A percentile compares a stretch with the other conserved stretches of the same genome.
These are phyloP conservation scores for Stygiomarasmius scandens DNA, from an alignment of 1,284 basidiomycete species.

Conservation along the genomic window DNA sequence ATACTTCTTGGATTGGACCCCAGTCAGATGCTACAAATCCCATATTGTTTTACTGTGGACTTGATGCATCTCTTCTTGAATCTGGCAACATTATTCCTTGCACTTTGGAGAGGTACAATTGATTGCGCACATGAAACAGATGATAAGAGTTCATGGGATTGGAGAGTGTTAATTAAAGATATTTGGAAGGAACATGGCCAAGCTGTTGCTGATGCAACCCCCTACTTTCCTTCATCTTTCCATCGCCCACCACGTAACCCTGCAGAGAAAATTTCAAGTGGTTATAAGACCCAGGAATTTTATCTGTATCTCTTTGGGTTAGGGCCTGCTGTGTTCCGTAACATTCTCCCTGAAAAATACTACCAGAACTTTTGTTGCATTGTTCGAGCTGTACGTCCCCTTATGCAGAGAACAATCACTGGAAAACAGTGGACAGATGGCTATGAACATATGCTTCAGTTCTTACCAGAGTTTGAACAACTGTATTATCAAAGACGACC, in stretches of 20 bases:
- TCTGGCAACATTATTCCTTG: slow-evolving; percentile 30
- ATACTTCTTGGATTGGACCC: slow-evolving; percentile 23
- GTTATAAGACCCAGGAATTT: slow-evolving; percentile 23
- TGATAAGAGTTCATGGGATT: slow-evolving; percentile 26
- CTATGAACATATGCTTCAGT: slow-evolving; percentile 7
- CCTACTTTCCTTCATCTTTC: slow-evolving; percentile 25
- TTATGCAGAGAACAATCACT: too few relatives aligned
- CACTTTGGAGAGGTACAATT: slow-evolving; percentile 28
- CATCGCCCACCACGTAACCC: slow-evolving; percentile 29
- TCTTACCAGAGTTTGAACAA: slow-evolving; percentile 28
- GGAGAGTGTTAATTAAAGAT: slow-evolving; percentile 21
- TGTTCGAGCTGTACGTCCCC: slow-evolving; percentile 6
- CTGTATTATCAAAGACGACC: slow-evolving; percentile 27
- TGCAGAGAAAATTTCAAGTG: slow-evolving; percentile 16
- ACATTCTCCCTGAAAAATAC: slow-evolving; percentile 26
- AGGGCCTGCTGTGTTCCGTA: slow-evolving; percentile 28
- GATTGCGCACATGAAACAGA: slow-evolving; percentile 17
- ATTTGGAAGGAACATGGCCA: slow-evolving; percentile 26
- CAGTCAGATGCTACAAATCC: slow-evolving; percentile 21
- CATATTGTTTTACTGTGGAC: slow-evolving; percentile 24
- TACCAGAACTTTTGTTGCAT: slow-evolving; percentile 29
- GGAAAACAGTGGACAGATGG: too few relatives aligned
- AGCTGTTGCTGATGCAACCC: slow-evolving; percentile 15
- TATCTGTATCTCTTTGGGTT: slow-evolving; percentile 26
- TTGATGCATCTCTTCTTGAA: slow-evolving; percentile 41